Evolutionary conservation across 2,329 filamentous ascomycete genomes (phyloP), one percentile per base, ranked within the genome.

Genomic region (Cladosporium sp.): DNA sequence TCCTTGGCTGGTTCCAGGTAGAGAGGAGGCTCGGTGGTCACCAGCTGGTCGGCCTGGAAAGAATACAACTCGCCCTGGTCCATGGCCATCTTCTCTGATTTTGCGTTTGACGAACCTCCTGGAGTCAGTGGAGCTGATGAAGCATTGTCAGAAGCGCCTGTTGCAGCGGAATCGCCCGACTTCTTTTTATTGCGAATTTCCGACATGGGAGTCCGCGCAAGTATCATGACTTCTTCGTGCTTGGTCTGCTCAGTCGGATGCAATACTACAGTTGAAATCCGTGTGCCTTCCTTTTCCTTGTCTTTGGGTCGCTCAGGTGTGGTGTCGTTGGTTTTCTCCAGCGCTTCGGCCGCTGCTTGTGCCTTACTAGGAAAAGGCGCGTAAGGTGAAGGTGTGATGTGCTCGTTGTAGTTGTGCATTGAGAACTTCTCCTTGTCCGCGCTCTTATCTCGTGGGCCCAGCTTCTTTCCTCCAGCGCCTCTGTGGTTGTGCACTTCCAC

Each of bases 401-500:
- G 95, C 67, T 89, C 88, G 73, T 93, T 97, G 76, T 93, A 91
- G 76, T 96, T 97, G 78, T 99, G 93, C 53, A 99, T 89, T 0
- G 93, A 97, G 69, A 91, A 94, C 12, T 89, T 88, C 3, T 84
- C 80, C 46, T 85, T 85, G 63, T 89, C 89, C 69, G 84, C 73
- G 35, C 71, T 88, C 1, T 86, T 82, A 29, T 81, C 81, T 18
- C 61, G 50, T 31, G 61, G 61, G 61, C 80, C 82, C 59, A 81
- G 69, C 59, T 84, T 65, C 81, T 80, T 71, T 66, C 78, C 68
- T 68, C 75, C 62, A 70, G 72, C 52, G 75, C 73, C 64, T 84
- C 91, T 91, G 80, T 97, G 91, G 76, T 98, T 92, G 73, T 96
- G 87, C n/a, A 98, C 83, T 77, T 96, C 90, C 40, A 99, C 93